Conservation (phyloP, 768 basidiomycete genomes). For the Trametopsis cervina region DNA sequence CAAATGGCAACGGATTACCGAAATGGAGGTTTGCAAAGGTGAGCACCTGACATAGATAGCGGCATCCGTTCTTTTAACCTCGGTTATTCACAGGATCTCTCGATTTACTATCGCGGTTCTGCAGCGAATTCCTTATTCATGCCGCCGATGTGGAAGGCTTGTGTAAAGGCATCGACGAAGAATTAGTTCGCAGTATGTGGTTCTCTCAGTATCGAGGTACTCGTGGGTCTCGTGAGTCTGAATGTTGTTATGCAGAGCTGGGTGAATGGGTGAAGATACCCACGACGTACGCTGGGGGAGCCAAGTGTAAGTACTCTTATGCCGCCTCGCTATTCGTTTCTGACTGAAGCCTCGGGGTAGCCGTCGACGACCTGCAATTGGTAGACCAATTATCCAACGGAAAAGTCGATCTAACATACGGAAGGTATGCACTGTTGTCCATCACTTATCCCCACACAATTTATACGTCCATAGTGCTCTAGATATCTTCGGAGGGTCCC, state of each 20-base stretch:
- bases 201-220: too few species aligned
- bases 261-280: slow-evolving; percentile 90
- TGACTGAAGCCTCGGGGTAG: slow-evolving; percentile 30
- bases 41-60: slow-evolving; percentile 4
- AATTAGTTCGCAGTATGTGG: slow-evolving; percentile 67
- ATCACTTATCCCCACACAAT: not conserved
- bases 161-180: slow-evolving; percentile 92
- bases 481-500: slow-evolving; percentile 64
- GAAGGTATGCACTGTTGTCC: slow-evolving; percentile 42
- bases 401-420: slow-evolving; percentile 81
- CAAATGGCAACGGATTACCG: slow-evolving; percentile 95
- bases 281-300: slow-evolving; percentile 96
- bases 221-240: too few species aligned
- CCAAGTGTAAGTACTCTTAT: slow-evolving; percentile 53
- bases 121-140: slow-evolving; percentile 93
- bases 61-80: not conserved
- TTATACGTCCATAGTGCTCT: slow-evolving; percentile 35
- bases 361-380: slow-evolving; percentile 70
- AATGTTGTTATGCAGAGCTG: slow-evolving; percentile 44
- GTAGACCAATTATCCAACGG: slow-evolving; percentile 79
- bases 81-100: slow-evolving; percentile 54
- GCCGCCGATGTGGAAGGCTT: slow-evolving; percentile 99
- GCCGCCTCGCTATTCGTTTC: not conserved
- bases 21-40: slow-evolving; percentile 89
- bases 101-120: slow-evolving; percentile 68